Evolutionary conservation across 495 filamentous ascomycete genomes (phyloP), one percentile per base, ranked within the genome.

Genomic region (Podospora pseudocomata): DNA sequence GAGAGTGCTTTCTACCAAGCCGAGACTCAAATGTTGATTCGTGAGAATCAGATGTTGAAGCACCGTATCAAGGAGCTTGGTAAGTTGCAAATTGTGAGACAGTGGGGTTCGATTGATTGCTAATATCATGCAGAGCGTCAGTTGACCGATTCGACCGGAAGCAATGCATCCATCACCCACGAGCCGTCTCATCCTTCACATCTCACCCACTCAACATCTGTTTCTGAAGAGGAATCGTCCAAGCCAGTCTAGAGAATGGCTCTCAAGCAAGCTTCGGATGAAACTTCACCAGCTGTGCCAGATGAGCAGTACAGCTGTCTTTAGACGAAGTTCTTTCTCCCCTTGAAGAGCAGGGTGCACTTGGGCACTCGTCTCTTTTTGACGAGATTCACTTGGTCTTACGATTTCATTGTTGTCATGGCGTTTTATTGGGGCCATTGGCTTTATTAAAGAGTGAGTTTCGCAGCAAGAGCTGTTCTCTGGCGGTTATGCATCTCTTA

Each of bases 21-120:
- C 3, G 95, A 99, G 79, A 93, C 92, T 3, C 88, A 92, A 71
- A 94, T 88, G 81, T 80, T 99, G 69, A 84, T 86, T 20, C 84
- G 95, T 57, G 95, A 99, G 81, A 99, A 99, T 73, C 91, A 96
- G 77, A 96, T 99, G 90, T 81, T 99, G 66, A 88, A 89, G 64
- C 85, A 89, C 73, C 86, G 95, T 62, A 92, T 97, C 60, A 86
- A 92, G 49, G 94, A 97, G 74, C 81, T 98, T 16, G 91, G 90
- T 88, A 80, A 74, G 81, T 80, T 59, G 11, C 26, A 20, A 44
- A n/a, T 32, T 32, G 9, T 7, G 3, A 13, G 2, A 5, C 2
- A 49, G 5, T 16, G 39, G 9, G 1, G 18, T 49, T 49, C 9
- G 7, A 49, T 11, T 16, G 39, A 11, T 49, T 58, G 53, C 64